Evolutionary conservation across 2,329 filamentous ascomycete genomes (phyloP).

Genomic region (Apiospora sp.): DNA sequence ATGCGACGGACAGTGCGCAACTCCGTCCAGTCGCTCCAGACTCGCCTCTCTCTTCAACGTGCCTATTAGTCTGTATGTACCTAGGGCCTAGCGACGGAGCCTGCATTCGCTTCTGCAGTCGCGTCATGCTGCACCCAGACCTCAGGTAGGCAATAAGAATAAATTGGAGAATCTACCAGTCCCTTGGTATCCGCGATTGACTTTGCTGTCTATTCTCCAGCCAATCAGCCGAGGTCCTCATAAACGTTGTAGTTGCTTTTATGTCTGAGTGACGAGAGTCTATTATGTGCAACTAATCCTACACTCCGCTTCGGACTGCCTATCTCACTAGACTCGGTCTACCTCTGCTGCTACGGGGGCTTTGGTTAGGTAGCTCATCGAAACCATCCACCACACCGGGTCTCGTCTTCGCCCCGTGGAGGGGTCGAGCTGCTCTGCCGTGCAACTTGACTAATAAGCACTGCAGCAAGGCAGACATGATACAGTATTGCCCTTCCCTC

Average conservation of each 20-base stretch:
- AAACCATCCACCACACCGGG: slow-evolving; percentile 8
- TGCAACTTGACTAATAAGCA: slow-evolving; percentile 8
- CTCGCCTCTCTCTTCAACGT: neutral
- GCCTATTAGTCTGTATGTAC: neutral
- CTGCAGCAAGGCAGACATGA: neutral
- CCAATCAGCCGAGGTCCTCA: slow-evolving; percentile 11
- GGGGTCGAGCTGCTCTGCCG: neutral
- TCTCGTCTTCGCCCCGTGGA: neutral
- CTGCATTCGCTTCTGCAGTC: slow-evolving; percentile 16
- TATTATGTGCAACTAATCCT: slow-evolving; percentile 19
- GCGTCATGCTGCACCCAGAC: slow-evolving; percentile 13
- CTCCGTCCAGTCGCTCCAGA: neutral
- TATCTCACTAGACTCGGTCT: slow-evolving; percentile 15
- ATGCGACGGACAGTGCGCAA: slow-evolving; percentile 9
- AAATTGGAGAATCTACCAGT: slow-evolving; percentile 17
- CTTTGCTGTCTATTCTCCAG: slow-evolving; percentile 6
- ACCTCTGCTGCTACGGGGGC: neutral
- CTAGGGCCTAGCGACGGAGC: neutral
- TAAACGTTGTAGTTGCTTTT: slow-evolving; percentile 23
- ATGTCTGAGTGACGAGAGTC: slow-evolving; percentile 19
- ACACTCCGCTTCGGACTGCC: slow-evolving; percentile 4
- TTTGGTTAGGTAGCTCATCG: neutral
- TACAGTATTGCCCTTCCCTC: neutral
- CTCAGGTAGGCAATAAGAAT: neutral
- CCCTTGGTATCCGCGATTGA: slow-evolving; percentile 21